Conservation (phyloP, 2,329 filamentous ascomycete species). For the Exophiala oligosperma region DNA sequence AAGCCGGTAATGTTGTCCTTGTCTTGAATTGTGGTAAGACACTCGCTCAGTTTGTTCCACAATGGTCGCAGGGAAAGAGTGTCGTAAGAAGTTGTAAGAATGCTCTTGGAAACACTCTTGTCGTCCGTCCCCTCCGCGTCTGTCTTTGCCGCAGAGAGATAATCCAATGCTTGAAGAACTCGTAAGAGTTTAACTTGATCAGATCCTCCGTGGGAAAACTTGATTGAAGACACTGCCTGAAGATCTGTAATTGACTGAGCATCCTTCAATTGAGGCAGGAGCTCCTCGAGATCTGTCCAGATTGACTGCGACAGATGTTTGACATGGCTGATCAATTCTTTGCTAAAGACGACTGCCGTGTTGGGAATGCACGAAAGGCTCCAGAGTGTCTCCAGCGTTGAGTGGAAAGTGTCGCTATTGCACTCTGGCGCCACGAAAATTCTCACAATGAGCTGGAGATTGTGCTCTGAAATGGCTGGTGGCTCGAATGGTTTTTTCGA, state of each 20-base stretch:
- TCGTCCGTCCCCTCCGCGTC: constrained; percentile 54
- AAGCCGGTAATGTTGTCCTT: constrained; percentile 96
- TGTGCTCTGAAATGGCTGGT: constrained; percentile 82
- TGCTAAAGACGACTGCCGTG: constrained; percentile 87
- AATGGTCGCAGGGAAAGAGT: constrained; percentile 85
- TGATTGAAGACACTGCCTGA: constrained; percentile 87
- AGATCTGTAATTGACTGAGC: constrained; percentile 91
- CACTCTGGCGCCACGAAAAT: constrained; percentile 96
- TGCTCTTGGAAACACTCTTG: constrained; percentile 68
- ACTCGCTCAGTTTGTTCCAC: constrained; percentile 90
- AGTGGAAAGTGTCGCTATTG: constrained; percentile 95
- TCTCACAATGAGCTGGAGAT: constrained; percentile 90
- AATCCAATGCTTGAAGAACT: constrained; percentile 89
- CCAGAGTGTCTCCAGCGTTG: constrained; percentile 97
- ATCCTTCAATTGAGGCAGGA: constrained; percentile 81
- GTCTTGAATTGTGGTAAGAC: constrained; percentile 81
- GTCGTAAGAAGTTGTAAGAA: constrained; percentile 85
- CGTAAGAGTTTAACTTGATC: constrained; percentile 95
- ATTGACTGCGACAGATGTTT: constrained; percentile 82
- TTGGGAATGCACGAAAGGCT: constrained; percentile 91
- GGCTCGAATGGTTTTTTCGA: constrained; percentile 68
- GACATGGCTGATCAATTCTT: constrained; percentile 85
- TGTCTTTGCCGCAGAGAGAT: constrained; percentile 83
- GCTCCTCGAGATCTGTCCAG: constrained; percentile 76
- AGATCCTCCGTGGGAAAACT: constrained; percentile 93